These are phyloP conservation scores for Rehmannia glutinosa DNA, from an alignment of 257 asterid genomes.

Conservation along the genomic window DNA sequence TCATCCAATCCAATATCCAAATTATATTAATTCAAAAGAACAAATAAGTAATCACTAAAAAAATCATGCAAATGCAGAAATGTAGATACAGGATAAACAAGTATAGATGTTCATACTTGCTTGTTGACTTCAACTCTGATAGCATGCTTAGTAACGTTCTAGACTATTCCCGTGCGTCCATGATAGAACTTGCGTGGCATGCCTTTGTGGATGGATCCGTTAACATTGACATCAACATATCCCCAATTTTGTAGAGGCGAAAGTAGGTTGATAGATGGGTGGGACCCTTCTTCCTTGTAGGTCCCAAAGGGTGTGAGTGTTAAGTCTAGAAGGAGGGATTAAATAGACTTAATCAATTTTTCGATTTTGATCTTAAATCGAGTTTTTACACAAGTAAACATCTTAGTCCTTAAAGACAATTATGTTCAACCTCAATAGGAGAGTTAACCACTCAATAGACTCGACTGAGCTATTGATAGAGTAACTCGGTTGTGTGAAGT, in stretches of 20 bases:
- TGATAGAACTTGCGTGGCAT: slow-evolving; percentile 71
- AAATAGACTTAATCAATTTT: too few species aligned
- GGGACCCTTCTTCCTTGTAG: slow-evolving; percentile 61
- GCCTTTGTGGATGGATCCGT: slow-evolving; percentile 62
- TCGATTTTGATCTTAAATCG: too few species aligned
- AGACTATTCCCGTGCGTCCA: slow-evolving; percentile 64
- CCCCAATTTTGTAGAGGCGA: slow-evolving; percentile 48
- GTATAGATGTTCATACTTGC: slow-evolving; percentile 25
- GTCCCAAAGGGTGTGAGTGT: too few species aligned
- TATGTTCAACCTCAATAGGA: too few species aligned
- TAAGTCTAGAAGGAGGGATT: too few species aligned
- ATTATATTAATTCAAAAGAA: not conserved
- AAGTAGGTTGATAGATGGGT: slow-evolving; percentile 51
- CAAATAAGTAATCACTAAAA: not conserved
- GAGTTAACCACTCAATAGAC: too few species aligned
- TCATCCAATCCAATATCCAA: not conserved
- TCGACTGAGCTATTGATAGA: too few species aligned
- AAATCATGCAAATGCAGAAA: not conserved
- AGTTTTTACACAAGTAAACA: too few species aligned
- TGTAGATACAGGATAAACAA: not conserved
- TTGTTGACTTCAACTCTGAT: slow-evolving; percentile 64
- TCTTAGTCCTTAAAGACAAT: too few species aligned
- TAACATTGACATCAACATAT: slow-evolving; percentile 62
- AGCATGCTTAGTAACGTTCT: slow-evolving; percentile 65
- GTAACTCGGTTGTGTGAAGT: too few species aligned